A percentile compares a stretch with the other conserved stretches of the same genome.
These are phyloP conservation scores for Xylaria bambusicola DNA, from an alignment of 495 filamentous ascomycete genomes.

Conservation along the genomic window DNA sequence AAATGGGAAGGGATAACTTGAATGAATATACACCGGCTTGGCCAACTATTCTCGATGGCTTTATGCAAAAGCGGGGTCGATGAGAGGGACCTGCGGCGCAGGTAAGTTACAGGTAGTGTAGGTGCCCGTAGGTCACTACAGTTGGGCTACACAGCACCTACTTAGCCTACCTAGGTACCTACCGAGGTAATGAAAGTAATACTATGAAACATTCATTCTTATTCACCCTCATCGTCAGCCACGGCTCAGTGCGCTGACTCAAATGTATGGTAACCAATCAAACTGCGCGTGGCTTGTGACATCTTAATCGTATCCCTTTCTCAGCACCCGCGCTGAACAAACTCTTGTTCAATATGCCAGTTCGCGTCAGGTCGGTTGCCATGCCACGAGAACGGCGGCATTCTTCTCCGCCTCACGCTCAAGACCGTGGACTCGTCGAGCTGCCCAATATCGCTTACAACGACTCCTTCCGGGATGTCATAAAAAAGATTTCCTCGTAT, in stretches of 20 bases:
- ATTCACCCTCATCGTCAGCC: constrained; percentile 5
- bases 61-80: too few relatives aligned
- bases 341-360: constrained; percentile 35
- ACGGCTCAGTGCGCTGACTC: not conserved
- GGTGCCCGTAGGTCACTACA: too few relatives aligned
- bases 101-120: too few relatives aligned
- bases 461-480: constrained; percentile 65
- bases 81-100: too few relatives aligned
- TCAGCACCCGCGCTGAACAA: not conserved
- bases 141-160: not conserved
- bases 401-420: constrained; percentile 8
- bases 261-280: too few relatives aligned
- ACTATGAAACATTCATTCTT: constrained; percentile 4
- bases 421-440: constrained; percentile 30
- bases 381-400: constrained; percentile 16
- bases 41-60: too few relatives aligned
- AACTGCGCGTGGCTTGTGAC: not conserved
- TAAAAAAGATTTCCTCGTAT: constrained; percentile 69
- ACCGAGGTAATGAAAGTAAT: too few relatives aligned
- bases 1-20: too few relatives aligned
- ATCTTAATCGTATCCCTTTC: not conserved
- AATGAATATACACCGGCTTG: too few relatives aligned
- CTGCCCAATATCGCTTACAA: constrained; percentile 64
- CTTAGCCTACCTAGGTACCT: too few relatives aligned
- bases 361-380: constrained; percentile 48